Percentiles rank a stretch among this genome's conserved stretches.
Conservation (phyloP, 1,139 yeast species). For the Pichia sp. region DNA sequence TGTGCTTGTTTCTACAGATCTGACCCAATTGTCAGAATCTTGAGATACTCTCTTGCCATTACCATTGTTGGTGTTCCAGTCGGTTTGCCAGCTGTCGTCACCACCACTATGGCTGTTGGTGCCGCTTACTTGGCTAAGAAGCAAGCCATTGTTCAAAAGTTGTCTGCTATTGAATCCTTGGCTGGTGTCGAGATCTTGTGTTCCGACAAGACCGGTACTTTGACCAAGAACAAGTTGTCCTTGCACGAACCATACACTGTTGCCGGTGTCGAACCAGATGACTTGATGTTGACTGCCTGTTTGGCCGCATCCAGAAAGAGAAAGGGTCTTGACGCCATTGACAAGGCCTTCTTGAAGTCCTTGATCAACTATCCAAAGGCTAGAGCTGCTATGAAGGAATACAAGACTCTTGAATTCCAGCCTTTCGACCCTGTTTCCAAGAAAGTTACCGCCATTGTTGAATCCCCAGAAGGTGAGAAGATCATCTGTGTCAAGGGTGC, state of each 20-base stretch:
- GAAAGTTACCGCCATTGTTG: constrained; percentile 93
- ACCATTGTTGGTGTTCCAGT: constrained; percentile 99
- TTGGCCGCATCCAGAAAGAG: constrained; percentile 98
- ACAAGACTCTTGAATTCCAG: constrained; percentile 93
- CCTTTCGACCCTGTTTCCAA: constrained; percentile 98
- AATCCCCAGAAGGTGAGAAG: constrained; percentile 95
- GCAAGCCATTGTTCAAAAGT: constrained; percentile 96
- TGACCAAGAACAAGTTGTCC: constrained; percentile 94
- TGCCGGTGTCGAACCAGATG: constrained; percentile 97
- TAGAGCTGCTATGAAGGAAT: constrained; percentile 89
- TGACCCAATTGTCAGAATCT: constrained; percentile 79
- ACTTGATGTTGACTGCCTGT: constrained; percentile 96
- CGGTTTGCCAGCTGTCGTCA: constrained; percentile 98
- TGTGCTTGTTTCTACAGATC: constrained; percentile 94
- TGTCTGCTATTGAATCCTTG: constrained; percentile 86
- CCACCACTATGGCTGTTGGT: constrained; percentile 99
- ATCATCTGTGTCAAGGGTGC: constrained; percentile 98
- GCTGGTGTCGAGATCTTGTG: constrained; percentile 99
- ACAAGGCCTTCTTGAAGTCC: constrained; percentile 94
- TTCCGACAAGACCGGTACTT: constrained; percentile 99
- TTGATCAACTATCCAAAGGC: constrained; percentile 87
- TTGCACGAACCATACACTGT: constrained; percentile 99
- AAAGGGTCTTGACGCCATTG: constrained; percentile 98
- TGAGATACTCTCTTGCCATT: constrained; percentile 92
- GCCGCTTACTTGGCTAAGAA: constrained; percentile 98